Conservation (phyloP, 176 grass and related monocot species). For the Tillandsia leiboldiana region DNA sequence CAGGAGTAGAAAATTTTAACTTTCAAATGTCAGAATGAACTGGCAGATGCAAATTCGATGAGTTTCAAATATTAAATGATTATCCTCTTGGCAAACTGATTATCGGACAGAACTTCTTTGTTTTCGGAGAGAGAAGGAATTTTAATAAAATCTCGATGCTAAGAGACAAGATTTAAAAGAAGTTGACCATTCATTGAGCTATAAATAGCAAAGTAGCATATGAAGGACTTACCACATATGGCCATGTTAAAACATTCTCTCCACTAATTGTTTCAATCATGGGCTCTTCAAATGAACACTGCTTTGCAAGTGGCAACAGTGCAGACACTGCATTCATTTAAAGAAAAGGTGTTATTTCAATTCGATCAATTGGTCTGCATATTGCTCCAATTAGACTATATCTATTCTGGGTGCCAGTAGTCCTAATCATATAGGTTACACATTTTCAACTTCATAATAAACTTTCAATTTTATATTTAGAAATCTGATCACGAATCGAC, state of each 20-base stretch:
- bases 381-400: neutral
- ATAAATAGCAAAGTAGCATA: slow-evolving; percentile 2
- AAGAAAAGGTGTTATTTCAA: neutral
- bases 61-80: too few species aligned
- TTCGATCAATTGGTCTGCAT: neutral
- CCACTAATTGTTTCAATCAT: slow-evolving; percentile 70
- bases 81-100: too few species aligned
- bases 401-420: neutral
- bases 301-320: slow-evolving; percentile 76
- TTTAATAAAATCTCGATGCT: slow-evolving; percentile 13
- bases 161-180: neutral
- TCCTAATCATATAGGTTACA: too few species aligned
- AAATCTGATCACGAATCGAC: neutral
- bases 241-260: slow-evolving; percentile 94
- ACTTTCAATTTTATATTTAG: neutral
- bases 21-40: too few species aligned
- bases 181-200: slow-evolving; percentile 1
- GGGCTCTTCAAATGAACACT: slow-evolving; percentile 73
- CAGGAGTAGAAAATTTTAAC: too few species aligned
- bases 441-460: neutral
- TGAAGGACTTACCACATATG: slow-evolving; percentile 57
- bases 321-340: slow-evolving; percentile 64
- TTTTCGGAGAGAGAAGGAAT: neutral
- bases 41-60: too few species aligned
- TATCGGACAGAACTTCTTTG: too few species aligned